Percentiles rank a stretch among this genome's conserved stretches.
Evolutionary conservation across 1,284 basidiomycete genomes (phyloP).

Genomic region (Lentinula novae-zelandiae): DNA sequence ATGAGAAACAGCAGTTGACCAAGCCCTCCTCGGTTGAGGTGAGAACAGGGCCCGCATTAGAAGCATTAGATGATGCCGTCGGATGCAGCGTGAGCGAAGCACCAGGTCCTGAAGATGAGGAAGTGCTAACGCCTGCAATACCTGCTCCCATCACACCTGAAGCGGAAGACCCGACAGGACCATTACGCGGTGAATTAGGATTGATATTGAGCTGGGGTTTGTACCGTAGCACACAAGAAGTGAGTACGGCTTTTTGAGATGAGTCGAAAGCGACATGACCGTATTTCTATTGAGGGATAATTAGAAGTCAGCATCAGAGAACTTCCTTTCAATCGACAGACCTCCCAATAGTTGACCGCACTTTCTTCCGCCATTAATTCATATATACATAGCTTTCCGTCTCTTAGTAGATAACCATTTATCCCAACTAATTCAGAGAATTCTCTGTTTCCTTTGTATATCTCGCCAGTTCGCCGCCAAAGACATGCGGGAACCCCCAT

Average conservation of each 20-base stretch:
- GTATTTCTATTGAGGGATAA: constrained; percentile 64
- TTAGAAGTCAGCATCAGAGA: neutral
- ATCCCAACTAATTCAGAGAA: constrained; percentile 87
- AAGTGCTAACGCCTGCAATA: constrained; percentile 9
- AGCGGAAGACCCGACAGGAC: neutral
- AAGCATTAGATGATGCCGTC: neutral
- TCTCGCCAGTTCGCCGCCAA: constrained; percentile 96
- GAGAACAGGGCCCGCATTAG: constrained; percentile 16
- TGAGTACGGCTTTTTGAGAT: constrained; percentile 86
- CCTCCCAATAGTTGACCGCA: constrained; percentile 98
- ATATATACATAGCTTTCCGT: constrained; percentile 94
- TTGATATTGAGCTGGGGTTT: constrained; percentile 44
- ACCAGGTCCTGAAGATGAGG: constrained; percentile 6
- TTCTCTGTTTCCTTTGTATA: constrained; percentile 97
- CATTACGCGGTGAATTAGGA: neutral
- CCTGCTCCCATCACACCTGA: constrained; percentile 1
- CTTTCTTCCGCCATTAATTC: constrained; percentile 96
- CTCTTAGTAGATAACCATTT: constrained; percentile 77
- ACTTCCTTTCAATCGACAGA: constrained; percentile 22
- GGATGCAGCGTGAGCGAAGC: constrained; percentile 3
- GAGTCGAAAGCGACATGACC: constrained; percentile 93
- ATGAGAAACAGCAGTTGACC: constrained; percentile 93
- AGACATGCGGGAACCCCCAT: constrained; percentile 97
- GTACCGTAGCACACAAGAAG: constrained; percentile 85
- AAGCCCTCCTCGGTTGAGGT: constrained; percentile 58